These are phyloP conservation scores for Aureobasidium sp. DNA, from an alignment of 2,329 filamentous ascomycete genomes.

Conservation along the genomic window DNA sequence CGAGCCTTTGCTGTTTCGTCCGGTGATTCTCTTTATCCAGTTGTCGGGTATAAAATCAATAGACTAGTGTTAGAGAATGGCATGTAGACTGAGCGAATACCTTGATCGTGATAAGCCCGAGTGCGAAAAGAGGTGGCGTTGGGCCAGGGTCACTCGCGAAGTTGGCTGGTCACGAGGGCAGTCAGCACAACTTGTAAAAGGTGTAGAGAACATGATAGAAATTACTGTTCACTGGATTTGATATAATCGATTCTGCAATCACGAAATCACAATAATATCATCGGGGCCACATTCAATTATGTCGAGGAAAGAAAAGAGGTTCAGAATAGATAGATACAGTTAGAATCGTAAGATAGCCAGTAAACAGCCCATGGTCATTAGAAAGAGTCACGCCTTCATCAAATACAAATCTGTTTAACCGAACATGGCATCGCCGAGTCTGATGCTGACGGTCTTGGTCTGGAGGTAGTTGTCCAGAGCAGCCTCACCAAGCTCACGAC, in stretches of 20 bases:
- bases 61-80: no score
- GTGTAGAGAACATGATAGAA: no score
- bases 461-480: constrained; percentile 42
- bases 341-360: constrained; percentile 10
- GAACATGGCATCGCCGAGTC: constrained; percentile 45
- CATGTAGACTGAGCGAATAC: no score
- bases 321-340: constrained; percentile 14
- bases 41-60: no score
- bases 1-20: neutral
- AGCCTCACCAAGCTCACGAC: constrained; percentile 45
- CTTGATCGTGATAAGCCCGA: no score
- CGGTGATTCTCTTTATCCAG: no score
- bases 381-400: neutral
- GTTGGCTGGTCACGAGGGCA: no score
- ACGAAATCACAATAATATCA: neutral
- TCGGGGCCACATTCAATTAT: neutral
- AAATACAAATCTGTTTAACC: constrained; percentile 32
- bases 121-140: no score
- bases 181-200: no score
- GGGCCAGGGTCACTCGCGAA: no score
- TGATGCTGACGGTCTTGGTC: constrained; percentile 37
- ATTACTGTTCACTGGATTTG: no score
- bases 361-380: neutral
- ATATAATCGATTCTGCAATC: no score
- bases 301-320: neutral